Evolutionary conservation across 768 basidiomycete species (phyloP), one percentile per base, ranked within the genome.

Genomic region (Sutorius australiensis): DNA sequence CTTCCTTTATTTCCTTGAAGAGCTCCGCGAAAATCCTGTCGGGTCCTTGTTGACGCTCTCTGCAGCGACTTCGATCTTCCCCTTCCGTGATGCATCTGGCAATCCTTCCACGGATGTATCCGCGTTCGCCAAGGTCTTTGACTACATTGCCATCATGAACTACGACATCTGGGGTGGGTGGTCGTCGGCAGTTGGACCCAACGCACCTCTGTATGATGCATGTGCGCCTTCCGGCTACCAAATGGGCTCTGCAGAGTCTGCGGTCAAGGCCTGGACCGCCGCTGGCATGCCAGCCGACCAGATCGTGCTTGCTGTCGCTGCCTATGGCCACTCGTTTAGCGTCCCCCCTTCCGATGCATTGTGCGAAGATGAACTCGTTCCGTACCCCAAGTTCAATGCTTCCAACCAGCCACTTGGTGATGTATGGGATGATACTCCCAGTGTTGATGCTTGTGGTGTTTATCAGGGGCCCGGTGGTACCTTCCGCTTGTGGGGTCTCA

Each of bases 291-390:
- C 92, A 1, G 65, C 70, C 17, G 3, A 57, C 53, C 67, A 86
- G 72, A 87, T 95, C 53, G 81, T 92, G 13, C 80, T 97, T 8
- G 92, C 89, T 44, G 82, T 95, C 2, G 81, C 92, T 9, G 70
- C 85, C 5, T 95, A 92, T 70, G 92, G 92, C 0, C 90, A 91
- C 67, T 83, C 89, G 8, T 94, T 76, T 73, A 57, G 53, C 12
- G 75, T 80, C 36, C 62, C 75, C 9, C 42, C 64, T 5, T 59
- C 53, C 8, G 60, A 70, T 33, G 81, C 81, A 0, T 61, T 78
- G 19, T 71, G 76, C n/a, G 40, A 56, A 5, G 72, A 62, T 14
- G 63, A 62, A 14, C 68, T 86, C 6, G 70, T 64, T 14, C 38
- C 75, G 16, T 85, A 79, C 66, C 80, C 84, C 0, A 46, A 64